Percentiles rank a stretch among this genome's conserved stretches.
These are phyloP conservation scores for Ustilago nuda DNA, from an alignment of 1,284 basidiomycete species.

Conservation along the genomic window DNA sequence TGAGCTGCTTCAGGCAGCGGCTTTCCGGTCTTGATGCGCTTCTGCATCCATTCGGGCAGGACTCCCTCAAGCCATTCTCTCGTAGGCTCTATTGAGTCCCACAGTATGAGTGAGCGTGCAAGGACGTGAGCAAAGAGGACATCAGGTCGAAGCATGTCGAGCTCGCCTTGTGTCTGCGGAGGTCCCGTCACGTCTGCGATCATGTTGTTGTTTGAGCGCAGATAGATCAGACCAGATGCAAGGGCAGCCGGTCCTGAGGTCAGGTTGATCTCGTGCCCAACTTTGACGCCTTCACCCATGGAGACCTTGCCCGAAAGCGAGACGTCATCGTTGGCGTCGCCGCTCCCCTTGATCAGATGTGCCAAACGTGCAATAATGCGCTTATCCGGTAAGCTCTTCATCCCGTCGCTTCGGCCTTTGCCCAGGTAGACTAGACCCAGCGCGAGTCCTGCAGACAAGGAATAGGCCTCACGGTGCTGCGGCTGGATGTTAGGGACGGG, in stretches of 20 bases:
- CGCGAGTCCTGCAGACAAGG: constrained; percentile 85
- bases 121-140: constrained; percentile 85
- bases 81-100: constrained; percentile 81
- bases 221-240: constrained; percentile 90
- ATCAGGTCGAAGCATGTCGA: constrained; percentile 88
- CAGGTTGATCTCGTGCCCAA: constrained; percentile 35
- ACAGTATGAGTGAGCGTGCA: constrained; percentile 85
- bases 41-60: constrained; percentile 78
- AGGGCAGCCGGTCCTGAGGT: constrained; percentile 84
- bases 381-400: constrained; percentile 56
- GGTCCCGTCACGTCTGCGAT: constrained; percentile 85
- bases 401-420: constrained; percentile 70
- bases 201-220: constrained; percentile 84
- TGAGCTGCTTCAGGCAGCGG: constrained; percentile 44
- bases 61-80: constrained; percentile 82
- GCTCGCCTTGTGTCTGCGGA: constrained; percentile 80
- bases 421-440: constrained; percentile 97
- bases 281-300: constrained; percentile 1
- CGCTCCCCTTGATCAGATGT: constrained; percentile 40
- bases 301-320: constrained; percentile 7
- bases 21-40: constrained; percentile 71
- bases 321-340: background rate
- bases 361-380: constrained; percentile 55
- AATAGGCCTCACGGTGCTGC: constrained; percentile 82
- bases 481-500: constrained; percentile 76